phyloP scores from a whole-genome alignment of 2,329 filamentous ascomycete species.

The Pseudogymnoascus sp. region DNA sequence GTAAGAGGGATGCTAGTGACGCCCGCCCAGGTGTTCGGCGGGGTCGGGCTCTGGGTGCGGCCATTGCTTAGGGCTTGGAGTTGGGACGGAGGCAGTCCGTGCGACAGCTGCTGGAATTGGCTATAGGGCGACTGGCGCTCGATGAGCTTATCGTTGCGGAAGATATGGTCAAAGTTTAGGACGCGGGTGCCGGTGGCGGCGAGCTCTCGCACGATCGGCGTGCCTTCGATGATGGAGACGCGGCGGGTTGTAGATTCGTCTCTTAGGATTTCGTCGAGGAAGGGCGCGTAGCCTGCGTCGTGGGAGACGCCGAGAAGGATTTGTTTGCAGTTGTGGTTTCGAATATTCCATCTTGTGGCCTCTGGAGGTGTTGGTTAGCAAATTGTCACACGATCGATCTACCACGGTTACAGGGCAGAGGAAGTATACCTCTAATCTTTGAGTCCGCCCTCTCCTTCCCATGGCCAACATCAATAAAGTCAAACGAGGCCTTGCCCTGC shows the following conservation, averaged over 20 bases:
- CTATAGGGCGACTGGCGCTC: constrained; percentile 29
- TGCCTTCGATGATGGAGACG: constrained; percentile 48
- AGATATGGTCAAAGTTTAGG: constrained; percentile 42
- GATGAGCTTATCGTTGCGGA: constrained; percentile 46
- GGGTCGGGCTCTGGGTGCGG: constrained; percentile 13
- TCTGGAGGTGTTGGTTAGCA: constrained; percentile 21
- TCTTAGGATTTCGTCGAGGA: constrained; percentile 47
- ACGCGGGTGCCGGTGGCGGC: constrained; percentile 39
- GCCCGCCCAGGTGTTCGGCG: constrained; percentile 26
- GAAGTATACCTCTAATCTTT: constrained; percentile 49
- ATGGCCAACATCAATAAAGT: constrained; percentile 56
- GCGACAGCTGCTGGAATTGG: constrained; percentile 12
- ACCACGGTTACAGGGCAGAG: background rate
- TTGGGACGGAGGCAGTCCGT: background rate
- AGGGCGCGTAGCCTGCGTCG: constrained; percentile 52
- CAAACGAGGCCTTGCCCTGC: constrained; percentile 50
- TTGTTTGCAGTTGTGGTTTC: constrained; percentile 54
- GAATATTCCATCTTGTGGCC: constrained; percentile 46
- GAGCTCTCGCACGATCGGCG: constrained; percentile 44
- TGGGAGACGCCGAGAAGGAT: constrained; percentile 55
- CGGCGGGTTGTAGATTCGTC: constrained; percentile 37
- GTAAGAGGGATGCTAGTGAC: constrained; percentile 24
- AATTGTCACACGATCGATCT: background rate
- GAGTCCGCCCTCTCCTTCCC: constrained; percentile 51
- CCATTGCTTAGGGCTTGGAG: constrained; percentile 4